Conservation (phyloP, 108 stramenopile genomes). For the Fragilaria radians region DNA sequence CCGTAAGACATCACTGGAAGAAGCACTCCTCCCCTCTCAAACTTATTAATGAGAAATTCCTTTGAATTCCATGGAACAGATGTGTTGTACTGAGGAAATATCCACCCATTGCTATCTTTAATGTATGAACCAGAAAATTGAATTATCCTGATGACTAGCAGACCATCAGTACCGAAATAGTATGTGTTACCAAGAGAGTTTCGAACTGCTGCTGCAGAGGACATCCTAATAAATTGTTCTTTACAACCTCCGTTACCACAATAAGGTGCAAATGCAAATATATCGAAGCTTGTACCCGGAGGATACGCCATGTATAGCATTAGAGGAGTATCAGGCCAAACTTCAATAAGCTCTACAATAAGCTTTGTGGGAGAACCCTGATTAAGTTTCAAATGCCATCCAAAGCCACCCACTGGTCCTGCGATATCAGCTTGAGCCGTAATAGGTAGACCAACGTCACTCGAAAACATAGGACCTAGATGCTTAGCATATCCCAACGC, state of each 20-base stretch:
- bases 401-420: constrained; percentile 28
- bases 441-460: constrained; percentile 12
- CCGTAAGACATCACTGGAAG: not conserved
- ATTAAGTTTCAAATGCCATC: constrained; percentile 22
- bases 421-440: constrained; percentile 29
- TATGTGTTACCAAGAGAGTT: constrained; percentile 9
- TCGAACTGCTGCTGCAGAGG: constrained; percentile 7
- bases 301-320: constrained; percentile 15
- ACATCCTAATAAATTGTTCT: not conserved
- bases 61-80: not conserved
- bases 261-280: constrained; percentile 5
- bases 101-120: not conserved
- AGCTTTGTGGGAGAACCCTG: constrained; percentile 18
- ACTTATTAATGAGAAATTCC: not conserved
- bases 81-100: not conserved
- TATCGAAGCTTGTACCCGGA: constrained; percentile 8
- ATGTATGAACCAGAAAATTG: not conserved
- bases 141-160: constrained; percentile 8
- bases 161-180: constrained; percentile 1
- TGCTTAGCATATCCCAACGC: constrained; percentile 20
- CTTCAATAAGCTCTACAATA: constrained; percentile 7
- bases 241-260: constrained; percentile 3
- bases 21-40: constrained; percentile 10
- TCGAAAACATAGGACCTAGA: constrained; percentile 14
- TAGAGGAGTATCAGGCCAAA: constrained; percentile 8